phyloP scores from a whole-genome alignment of 768 basidiomycete genomes.

The Suillus bovinus region DNA sequence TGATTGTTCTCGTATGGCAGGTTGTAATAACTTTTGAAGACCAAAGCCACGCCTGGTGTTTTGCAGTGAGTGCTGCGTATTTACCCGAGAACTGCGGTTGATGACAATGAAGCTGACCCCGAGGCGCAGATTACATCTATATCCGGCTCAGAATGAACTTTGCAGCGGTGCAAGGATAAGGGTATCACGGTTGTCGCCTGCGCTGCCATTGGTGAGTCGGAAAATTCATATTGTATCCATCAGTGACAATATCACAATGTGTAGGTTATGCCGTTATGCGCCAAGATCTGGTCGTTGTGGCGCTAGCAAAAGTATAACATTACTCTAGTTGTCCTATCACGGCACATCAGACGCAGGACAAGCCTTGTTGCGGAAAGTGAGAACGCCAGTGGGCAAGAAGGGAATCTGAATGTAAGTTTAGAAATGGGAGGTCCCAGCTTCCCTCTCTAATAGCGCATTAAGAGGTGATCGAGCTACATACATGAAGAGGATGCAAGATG shows the following conservation, averaged over 20 bases:
- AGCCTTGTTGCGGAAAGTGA: constrained; percentile 57
- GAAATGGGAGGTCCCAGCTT: neutral
- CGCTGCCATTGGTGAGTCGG: constrained; percentile 42
- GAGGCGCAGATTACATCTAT: constrained; percentile 30
- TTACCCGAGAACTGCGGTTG: constrained; percentile 34
- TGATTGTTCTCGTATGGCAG: neutral
- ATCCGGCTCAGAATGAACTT: constrained; percentile 44
- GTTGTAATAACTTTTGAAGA: constrained; percentile 10
- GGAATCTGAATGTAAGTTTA: constrained; percentile 46
- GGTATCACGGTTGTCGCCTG: constrained; percentile 50
- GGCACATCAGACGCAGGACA: constrained; percentile 55
- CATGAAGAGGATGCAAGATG: constrained; percentile 34
- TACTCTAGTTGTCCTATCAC: constrained; percentile 52
- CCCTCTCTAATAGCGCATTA: neutral
- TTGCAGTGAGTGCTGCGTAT: constrained; percentile 29
- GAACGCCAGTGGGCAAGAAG: constrained; percentile 46
- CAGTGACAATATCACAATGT: neutral
- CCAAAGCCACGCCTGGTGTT: constrained; percentile 43
- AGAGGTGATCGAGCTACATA: constrained; percentile 35
- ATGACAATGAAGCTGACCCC: constrained; percentile 22
- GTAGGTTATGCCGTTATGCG: constrained; percentile 30
- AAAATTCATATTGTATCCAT: constrained; percentile 7
- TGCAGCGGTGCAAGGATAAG: constrained; percentile 41
- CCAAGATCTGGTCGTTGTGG: constrained; percentile 32
- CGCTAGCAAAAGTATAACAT: constrained; percentile 42